Evolutionary conservation across 495 filamentous ascomycete genomes (phyloP).

Genomic region (Cairneyella variabilis): DNA sequence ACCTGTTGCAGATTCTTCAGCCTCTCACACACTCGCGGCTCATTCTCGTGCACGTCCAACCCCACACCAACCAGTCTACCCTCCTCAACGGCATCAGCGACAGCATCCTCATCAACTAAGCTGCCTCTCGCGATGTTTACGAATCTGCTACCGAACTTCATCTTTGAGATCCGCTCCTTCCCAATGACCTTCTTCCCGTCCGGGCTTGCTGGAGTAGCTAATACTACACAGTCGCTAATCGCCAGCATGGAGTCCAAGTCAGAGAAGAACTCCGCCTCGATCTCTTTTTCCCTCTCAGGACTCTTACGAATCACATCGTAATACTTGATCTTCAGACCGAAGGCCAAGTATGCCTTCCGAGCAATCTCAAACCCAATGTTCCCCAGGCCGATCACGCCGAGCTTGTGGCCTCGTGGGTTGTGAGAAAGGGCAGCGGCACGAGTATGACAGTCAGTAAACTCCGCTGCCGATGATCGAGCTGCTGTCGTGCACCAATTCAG

Average conservation of each 20-base stretch:
- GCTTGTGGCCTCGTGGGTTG: slow-evolving; percentile 43
- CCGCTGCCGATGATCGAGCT: slow-evolving; percentile 32
- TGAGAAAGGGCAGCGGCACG: slow-evolving; percentile 47
- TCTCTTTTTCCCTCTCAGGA: slow-evolving; percentile 33
- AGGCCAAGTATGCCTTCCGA: slow-evolving; percentile 52
- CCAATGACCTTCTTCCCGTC: slow-evolving; percentile 55
- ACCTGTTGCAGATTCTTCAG: slow-evolving; percentile 36
- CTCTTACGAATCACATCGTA: slow-evolving; percentile 59
- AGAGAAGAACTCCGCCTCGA: slow-evolving; percentile 48
- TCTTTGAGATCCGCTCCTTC: slow-evolving; percentile 40
- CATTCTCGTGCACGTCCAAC: slow-evolving; percentile 65
- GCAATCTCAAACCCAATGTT: slow-evolving; percentile 66
- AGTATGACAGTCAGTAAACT: slow-evolving; percentile 50
- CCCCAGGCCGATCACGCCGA: slow-evolving; percentile 58
- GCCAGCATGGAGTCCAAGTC: slow-evolving; percentile 50
- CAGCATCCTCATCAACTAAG: slow-evolving; percentile 65
- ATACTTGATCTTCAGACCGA: slow-evolving; percentile 68
- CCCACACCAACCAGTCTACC: slow-evolving; percentile 52
- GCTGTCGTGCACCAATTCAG: slow-evolving; percentile 50
- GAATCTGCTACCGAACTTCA: slow-evolving; percentile 56
- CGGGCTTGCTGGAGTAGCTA: slow-evolving; percentile 59
- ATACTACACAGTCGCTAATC: slow-evolving; percentile 58
- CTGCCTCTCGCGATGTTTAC: slow-evolving; percentile 72
- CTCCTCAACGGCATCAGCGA: slow-evolving; percentile 57
- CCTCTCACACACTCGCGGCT: slow-evolving; percentile 30